Evolutionary conservation across 1,284 basidiomycete species (phyloP), one percentile per base, ranked within the genome.

Genomic region (Melampsora larici-populina): DNA sequence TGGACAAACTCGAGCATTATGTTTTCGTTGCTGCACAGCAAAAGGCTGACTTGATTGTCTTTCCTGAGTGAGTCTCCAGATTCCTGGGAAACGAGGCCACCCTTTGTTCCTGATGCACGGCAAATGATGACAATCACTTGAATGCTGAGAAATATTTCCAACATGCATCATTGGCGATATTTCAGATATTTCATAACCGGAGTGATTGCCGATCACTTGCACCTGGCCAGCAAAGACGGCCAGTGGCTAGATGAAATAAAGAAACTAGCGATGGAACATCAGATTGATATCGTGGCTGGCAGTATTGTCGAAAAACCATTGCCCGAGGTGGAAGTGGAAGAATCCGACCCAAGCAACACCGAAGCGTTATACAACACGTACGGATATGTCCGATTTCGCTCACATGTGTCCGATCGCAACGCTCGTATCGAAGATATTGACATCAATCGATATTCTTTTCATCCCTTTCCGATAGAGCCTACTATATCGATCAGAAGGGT

Each of bases 181-280:
- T 31, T 2, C n/a, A 74, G 71, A 29, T 74, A 74, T 33, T 74
- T 74, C 55, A 65, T 74, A n/a, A 74, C 71, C 26, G 71, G 71
- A 13, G n/a, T 74, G 21, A 74, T 74, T 62, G 71, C 64, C 31
- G 40, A 74, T 8, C 63, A 74, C 31, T 51, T 64, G 26, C 46
- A 74, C 43, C 36, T 74, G 40, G 71, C 63, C 13, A 65, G 31
- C 4, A 58, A 66, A 55, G 63, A 74, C 11, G 62, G 36, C 13
- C 36, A 74, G 55, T 74, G 62, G 63, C 49, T 74, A 4, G 51
- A 74, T 21, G 31, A 74, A 18, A 65, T 74, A 17, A 58, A 74
- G 26, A 51, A 29, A 24, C 24, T 74, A 13, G 71, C 71, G 8
- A 58, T 74, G 31, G 62, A 74, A n/a, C 18, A 74, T 43, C 60